phyloP scores from a whole-genome alignment of 2,329 filamentous ascomycete species.

The Ploettnerulaceae sp. region DNA sequence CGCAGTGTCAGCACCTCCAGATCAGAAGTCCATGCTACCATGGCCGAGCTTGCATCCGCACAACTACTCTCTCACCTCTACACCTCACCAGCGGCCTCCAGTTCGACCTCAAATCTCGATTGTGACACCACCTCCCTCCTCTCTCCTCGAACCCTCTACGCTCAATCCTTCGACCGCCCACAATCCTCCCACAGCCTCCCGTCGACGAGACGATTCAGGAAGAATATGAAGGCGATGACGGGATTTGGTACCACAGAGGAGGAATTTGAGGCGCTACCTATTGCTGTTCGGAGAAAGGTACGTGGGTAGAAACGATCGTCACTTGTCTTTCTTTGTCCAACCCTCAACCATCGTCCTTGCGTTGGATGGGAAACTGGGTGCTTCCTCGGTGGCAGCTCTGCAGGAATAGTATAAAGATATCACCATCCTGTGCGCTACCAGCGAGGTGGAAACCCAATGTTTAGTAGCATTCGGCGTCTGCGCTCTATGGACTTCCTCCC shows the following conservation, averaged over 20 bases:
- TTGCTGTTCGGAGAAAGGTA: constrained; percentile 49
- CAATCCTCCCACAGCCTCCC: constrained; percentile 24
- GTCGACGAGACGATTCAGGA: constrained; percentile 21
- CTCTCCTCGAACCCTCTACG: constrained; percentile 27
- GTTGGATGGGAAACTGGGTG: no score
- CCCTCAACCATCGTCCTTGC: not conserved
- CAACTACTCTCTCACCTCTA: constrained; percentile 6
- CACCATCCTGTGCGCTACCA: no score
- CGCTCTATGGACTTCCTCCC: not conserved
- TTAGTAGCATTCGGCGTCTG: no score
- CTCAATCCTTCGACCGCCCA: constrained; percentile 28
- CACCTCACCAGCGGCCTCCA: not conserved
- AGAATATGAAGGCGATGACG: constrained; percentile 32
- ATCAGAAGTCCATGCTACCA: constrained; percentile 9
- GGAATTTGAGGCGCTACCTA: constrained; percentile 46
- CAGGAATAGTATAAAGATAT: no score
- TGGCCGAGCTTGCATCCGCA: constrained; percentile 16
- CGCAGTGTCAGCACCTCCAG: constrained; percentile 1
- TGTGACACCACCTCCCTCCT: constrained; percentile 6
- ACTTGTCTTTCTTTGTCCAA: not conserved
- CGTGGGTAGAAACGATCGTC: constrained; percentile 28
- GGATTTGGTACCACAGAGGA: constrained; percentile 37
- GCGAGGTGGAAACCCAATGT: no score
- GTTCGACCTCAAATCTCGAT: constrained; percentile 9
- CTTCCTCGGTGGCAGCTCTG: no score